Conservation (phyloP, 2,329 filamentous ascomycete genomes). For the Beauveria sp. region DNA sequence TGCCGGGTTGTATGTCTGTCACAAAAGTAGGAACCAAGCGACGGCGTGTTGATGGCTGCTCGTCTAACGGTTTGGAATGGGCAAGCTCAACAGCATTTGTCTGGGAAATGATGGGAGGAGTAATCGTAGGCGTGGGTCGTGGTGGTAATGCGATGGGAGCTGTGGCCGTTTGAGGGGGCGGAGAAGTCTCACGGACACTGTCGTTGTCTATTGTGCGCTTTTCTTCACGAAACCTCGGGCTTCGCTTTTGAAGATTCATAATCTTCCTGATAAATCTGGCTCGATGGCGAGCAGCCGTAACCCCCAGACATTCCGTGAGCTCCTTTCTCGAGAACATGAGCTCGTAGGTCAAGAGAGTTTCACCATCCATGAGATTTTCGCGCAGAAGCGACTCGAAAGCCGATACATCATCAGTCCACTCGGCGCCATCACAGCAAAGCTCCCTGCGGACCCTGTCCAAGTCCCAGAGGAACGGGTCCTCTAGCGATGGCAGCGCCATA, state of each 20-base stretch:
- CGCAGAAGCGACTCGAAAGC: slow-evolving; percentile 47
- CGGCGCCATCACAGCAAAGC: slow-evolving; percentile 48
- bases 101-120: background rate
- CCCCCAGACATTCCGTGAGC: slow-evolving; percentile 44
- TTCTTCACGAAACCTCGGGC: slow-evolving; percentile 35
- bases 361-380: slow-evolving; percentile 58
- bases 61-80: background rate
- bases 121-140: background rate
- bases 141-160: background rate
- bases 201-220: background rate
- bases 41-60: slow-evolving; percentile 19
- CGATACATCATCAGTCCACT: slow-evolving; percentile 42
- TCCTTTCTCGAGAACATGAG: slow-evolving; percentile 44
- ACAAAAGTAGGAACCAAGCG: slow-evolving; percentile 20
- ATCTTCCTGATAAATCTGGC: slow-evolving; percentile 52
- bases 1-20: slow-evolving; percentile 15
- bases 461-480: slow-evolving; percentile 70
- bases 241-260: slow-evolving; percentile 43
- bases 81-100: background rate
- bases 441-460: slow-evolving; percentile 58
- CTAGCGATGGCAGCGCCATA: slow-evolving; percentile 21
- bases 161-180: background rate
- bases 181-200: background rate
- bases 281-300: slow-evolving; percentile 52
- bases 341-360: slow-evolving; percentile 50